phyloP scores from a whole-genome alignment of 306 rosid species.

The Neltuma alba region DNA sequence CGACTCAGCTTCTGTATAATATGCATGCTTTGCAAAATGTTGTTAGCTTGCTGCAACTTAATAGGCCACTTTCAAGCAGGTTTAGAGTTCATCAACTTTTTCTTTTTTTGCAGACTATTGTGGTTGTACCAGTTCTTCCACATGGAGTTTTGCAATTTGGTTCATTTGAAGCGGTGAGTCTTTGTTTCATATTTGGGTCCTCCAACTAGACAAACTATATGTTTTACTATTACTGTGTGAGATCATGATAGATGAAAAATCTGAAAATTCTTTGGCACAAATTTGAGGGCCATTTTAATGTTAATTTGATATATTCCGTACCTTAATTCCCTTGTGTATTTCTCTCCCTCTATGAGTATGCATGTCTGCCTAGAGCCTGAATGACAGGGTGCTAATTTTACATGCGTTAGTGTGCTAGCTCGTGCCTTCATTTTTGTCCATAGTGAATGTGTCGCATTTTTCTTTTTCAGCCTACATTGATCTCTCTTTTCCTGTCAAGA shows the following conservation, averaged over 20 bases:
- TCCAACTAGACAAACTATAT: not conserved
- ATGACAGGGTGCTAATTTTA: not conserved
- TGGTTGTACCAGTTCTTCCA: conserved; percentile 84
- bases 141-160: conserved; percentile 92
- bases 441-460: conserved; percentile 1
- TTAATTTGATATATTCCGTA: not conserved
- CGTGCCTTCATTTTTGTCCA: not conserved
- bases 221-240: not conserved
- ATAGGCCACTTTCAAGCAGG: not conserved
- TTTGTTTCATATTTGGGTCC: conserved; percentile 36
- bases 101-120: conserved; percentile 64
- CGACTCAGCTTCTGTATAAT: not conserved
- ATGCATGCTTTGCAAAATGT: conserved; percentile 14
- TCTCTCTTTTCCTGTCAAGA: conserved; percentile 38
- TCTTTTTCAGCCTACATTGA: conserved; percentile 30
- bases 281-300: not conserved
- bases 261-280: not conserved
- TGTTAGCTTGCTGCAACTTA: not conserved
- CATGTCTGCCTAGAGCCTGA: not conserved
- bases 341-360: not conserved
- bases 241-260: conserved; percentile 4
- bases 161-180: conserved; percentile 72
- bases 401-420: not conserved
- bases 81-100: not conserved
- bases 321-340: not conserved